Evolutionary conservation across 1,284 basidiomycete species (phyloP).

Genomic region (Cryptococcus neoformans): DNA sequence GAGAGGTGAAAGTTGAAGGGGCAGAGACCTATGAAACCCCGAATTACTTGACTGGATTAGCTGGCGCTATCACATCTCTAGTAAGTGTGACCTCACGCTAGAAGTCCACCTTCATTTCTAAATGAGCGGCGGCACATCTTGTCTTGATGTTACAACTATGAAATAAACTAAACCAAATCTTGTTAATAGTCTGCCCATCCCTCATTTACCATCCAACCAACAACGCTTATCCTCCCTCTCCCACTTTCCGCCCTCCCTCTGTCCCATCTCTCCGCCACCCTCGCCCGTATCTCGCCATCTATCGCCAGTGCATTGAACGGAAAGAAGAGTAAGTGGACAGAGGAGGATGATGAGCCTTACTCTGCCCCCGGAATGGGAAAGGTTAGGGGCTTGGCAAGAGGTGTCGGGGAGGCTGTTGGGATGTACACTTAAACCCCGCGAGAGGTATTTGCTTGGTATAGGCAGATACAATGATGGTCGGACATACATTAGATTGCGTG

Average conservation of each 20-base stretch:
- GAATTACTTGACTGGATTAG: conserved; percentile 39
- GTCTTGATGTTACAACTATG: too few species aligned
- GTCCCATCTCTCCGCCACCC: conserved; percentile 3
- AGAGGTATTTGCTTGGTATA: not conserved
- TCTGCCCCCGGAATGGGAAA: conserved; percentile 31
- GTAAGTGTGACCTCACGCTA: conserved; percentile 18
- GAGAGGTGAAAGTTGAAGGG: not conserved
- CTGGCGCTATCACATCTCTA: conserved; percentile 29
- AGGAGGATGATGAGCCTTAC: conserved; percentile 41
- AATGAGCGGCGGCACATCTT: too few species aligned
- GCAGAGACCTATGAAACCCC: conserved; percentile 28
- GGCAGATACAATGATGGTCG: not conserved
- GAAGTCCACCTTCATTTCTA: too few species aligned
- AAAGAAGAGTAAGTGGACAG: conserved; percentile 23
- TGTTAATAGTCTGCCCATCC: conserved; percentile 25
- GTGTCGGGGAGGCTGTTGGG: conserved; percentile 16
- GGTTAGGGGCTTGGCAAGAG: conserved; percentile 4
- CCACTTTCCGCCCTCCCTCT: conserved; percentile 27
- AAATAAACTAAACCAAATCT: too few species aligned
- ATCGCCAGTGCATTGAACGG: not conserved
- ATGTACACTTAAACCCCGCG: conserved; percentile 30
- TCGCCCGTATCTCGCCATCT: conserved; percentile 2
- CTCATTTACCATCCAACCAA: conserved; percentile 10
- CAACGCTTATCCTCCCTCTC: conserved; percentile 29
- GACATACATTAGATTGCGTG: too few species aligned